Base-by-base conservation (phyloP, 73 alveolate species). In the Symbiodinium pilosum region DNA sequence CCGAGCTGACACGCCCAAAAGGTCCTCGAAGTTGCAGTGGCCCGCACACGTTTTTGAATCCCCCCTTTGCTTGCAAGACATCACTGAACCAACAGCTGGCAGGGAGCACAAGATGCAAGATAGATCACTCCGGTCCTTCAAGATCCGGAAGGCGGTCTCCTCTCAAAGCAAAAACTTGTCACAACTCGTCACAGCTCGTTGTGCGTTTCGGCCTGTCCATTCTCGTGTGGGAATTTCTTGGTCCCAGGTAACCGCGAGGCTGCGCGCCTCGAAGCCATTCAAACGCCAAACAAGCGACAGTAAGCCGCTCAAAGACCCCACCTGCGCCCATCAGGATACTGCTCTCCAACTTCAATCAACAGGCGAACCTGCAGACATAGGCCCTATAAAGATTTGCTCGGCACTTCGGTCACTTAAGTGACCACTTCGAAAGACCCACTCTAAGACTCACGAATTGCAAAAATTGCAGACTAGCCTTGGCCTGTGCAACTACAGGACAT, bases 71-170 rank as follows among this genome's bases (percentile, higher is more conserved):
- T n/a, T n/a, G n/a, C n/a, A n/a, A n/a, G n/a, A n/a, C n/a, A n/a
- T n/a, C n/a, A n/a, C n/a, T n/a, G n/a, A n/a, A n/a, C n/a, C n/a
- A n/a, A n/a, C n/a, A n/a, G 32, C 83, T 68, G 83, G 39, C 21
- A n/a, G 83, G 21, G 83, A 21, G 12, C 83, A 14, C 39, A 68
- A 12, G 7, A 28, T 7, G 39, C 9, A n/a, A 7, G 83, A n/a
- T 8, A 68, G 34, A 68, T 14, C 39, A 14, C 30, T 28, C 83
- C 83, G 32, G 68, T 91, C 97, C 87, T 91, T 69, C 89, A 91
- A 41, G 69, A 91, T 71, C 54, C 97, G 97, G 41, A 91, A 11
- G 24, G 97, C 97, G 9, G 97, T 91, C 97, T 91, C 97, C 97
- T 91, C 41, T 40, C 7, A 73, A 14, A 21, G 16, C 40, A 9